Percentiles rank a stretch among this genome's conserved stretches.
Evolutionary conservation across 2,329 filamentous ascomycete genomes (phyloP).

Genomic region (Aspergillus awamori): DNA sequence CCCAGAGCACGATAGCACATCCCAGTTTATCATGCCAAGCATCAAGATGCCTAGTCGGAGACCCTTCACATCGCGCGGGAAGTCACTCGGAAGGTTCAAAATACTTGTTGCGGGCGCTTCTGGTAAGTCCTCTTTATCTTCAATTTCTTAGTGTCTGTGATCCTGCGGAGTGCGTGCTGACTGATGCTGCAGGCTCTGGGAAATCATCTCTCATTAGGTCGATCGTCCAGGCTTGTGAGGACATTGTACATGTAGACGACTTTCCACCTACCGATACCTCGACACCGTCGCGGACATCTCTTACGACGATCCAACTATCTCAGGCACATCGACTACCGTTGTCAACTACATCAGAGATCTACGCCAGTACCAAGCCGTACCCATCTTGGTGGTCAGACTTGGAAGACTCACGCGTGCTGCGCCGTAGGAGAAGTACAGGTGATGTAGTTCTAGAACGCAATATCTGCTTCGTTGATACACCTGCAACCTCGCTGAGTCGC

Average conservation of each 20-base stretch:
- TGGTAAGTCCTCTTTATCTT: slow-evolving; percentile 54
- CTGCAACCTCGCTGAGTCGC: slow-evolving; percentile 58
- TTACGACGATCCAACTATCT: slow-evolving; percentile 24
- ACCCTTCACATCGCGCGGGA: slow-evolving; percentile 87
- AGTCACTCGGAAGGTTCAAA: slow-evolving; percentile 81
- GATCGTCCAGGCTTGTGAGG: slow-evolving; percentile 81
- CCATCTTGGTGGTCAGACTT: slow-evolving; percentile 87
- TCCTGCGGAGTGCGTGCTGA: neutral
- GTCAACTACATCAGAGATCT: slow-evolving; percentile 64
- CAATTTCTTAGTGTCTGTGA: neutral
- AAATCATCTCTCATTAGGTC: slow-evolving; percentile 90
- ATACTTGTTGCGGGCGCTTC: slow-evolving; percentile 80
- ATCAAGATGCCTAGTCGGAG: slow-evolving; percentile 85
- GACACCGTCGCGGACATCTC: slow-evolving; percentile 26
- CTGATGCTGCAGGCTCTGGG: slow-evolving; percentile 64
- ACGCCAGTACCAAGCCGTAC: slow-evolving; percentile 80
- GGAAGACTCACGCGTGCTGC: slow-evolving; percentile 63
- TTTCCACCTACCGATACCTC: slow-evolving; percentile 33
- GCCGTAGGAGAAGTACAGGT: slow-evolving; percentile 69
- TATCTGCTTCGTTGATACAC: slow-evolving; percentile 88
- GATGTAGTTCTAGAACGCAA: slow-evolving; percentile 87
- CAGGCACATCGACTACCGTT: slow-evolving; percentile 18
- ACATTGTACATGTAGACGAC: slow-evolving; percentile 91
- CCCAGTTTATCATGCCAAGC: slow-evolving; percentile 97
- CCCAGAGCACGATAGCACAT: slow-evolving; percentile 42